Conservation (phyloP, 768 basidiomycete genomes). For the Myochromella boudieri region DNA sequence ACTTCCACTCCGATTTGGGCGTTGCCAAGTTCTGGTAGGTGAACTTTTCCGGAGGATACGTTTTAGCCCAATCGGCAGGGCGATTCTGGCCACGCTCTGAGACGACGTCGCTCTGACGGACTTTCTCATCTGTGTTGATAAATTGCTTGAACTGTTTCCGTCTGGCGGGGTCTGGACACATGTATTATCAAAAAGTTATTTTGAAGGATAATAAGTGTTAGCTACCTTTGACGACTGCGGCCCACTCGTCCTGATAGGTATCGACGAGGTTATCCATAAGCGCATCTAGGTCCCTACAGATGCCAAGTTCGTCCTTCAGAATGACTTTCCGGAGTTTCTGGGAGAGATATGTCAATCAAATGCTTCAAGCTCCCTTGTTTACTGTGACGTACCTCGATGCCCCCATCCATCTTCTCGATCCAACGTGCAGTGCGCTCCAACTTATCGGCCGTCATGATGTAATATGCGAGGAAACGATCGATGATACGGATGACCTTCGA, state of each 20-base stretch:
- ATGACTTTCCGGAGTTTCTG: conserved; percentile 64
- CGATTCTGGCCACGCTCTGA: conserved; percentile 61
- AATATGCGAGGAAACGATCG: conserved; percentile 66
- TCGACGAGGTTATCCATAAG: conserved; percentile 66
- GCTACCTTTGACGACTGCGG: conserved; percentile 52
- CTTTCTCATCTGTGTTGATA: conserved; percentile 56
- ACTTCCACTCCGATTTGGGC: conserved; percentile 52
- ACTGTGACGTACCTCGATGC: too few species aligned
- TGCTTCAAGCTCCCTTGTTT: too few species aligned
- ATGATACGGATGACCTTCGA: conserved; percentile 46
- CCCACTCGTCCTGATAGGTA: conserved; percentile 73
- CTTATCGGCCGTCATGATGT: conserved; percentile 72
- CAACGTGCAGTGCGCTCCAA: conserved; percentile 73
- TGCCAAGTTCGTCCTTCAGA: conserved; percentile 69
- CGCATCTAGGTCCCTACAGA: conserved; percentile 65
- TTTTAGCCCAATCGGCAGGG: conserved; percentile 70
- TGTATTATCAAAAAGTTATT: conserved; percentile 16
- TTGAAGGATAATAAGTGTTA: too few species aligned
- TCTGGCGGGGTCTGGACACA: conserved; percentile 39
- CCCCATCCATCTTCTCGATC: too few species aligned
- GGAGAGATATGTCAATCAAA: too few species aligned
- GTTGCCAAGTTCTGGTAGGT: conserved; percentile 17
- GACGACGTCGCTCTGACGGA: conserved; percentile 47
- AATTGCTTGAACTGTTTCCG: conserved; percentile 61
- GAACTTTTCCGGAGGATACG: conserved; percentile 48